Evolutionary conservation across 2,329 filamentous ascomycete genomes (phyloP).

Genomic region (Penicillium sp.): DNA sequence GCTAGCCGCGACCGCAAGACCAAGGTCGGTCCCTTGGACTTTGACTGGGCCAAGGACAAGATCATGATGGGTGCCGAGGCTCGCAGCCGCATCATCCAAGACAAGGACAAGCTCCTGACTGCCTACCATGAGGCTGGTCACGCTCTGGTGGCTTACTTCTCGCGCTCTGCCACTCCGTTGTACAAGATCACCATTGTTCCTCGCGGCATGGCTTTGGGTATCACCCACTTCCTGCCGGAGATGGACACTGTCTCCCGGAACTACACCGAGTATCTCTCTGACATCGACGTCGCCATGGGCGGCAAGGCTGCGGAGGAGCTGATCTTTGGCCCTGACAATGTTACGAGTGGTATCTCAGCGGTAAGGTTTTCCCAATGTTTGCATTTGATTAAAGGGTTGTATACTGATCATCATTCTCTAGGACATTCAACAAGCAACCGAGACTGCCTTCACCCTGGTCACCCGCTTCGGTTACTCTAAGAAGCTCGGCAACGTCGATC

Average conservation of each 20-base stretch:
- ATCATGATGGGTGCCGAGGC: conserved; percentile 96
- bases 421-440: conserved; percentile 83
- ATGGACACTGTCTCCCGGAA: conserved; percentile 90
- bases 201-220: conserved; percentile 79
- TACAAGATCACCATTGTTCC: conserved; percentile 99
- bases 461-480: conserved; percentile 88
- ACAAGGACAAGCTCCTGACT: conserved; percentile 94
- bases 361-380: conserved; percentile 52
- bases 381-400: background rate
- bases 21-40: conserved; percentile 74
- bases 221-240: conserved; percentile 84
- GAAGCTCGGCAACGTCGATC: conserved; percentile 85
- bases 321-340: conserved; percentile 85
- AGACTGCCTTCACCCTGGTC: conserved; percentile 82
- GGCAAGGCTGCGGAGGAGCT: conserved; percentile 89
- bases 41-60: conserved; percentile 98
- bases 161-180: conserved; percentile 71
- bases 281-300: conserved; percentile 79
- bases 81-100: conserved; percentile 83
- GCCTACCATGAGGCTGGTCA: conserved; percentile 96
- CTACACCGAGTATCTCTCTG: conserved; percentile 78
- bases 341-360: conserved; percentile 82
- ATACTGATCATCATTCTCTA: conserved; percentile 37
- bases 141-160: conserved; percentile 84
- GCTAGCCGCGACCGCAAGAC: conserved; percentile 84